Conservation (phyloP, 345 rosid species). For the Eucalyptus virginea region DNA sequence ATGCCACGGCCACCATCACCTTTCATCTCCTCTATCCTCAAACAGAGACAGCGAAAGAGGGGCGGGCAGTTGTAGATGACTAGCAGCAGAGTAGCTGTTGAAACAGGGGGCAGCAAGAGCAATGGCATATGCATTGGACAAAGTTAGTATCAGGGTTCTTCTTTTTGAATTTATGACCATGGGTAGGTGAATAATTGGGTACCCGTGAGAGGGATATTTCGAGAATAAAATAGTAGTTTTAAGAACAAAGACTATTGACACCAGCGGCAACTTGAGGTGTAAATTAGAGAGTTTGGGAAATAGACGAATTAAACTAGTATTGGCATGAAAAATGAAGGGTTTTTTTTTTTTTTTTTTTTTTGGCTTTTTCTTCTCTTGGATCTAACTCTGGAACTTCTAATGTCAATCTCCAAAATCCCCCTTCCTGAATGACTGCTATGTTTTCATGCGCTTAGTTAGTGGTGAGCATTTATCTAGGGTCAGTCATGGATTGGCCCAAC, state of each 20-base stretch:
- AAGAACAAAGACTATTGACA: no score
- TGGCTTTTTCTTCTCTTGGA: background rate
- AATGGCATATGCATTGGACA: background rate
- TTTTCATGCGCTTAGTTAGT: no score
- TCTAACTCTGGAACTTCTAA: no score
- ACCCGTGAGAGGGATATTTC: no score
- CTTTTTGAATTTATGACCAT: no score
- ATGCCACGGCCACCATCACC: background rate
- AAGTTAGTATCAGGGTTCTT: background rate
- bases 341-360: no score
- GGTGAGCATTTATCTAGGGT: background rate
- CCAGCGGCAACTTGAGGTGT: background rate
- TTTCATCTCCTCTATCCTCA: background rate
- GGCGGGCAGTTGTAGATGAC: background rate
- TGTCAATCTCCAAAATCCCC: no score
- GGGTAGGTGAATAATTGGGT: no score
- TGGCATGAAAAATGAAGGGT: background rate
- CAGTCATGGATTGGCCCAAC: fast-evolving
- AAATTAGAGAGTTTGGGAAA: no score
- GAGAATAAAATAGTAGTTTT: no score
- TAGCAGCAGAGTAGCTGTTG: background rate
- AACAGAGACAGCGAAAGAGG: background rate
- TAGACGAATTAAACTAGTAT: no score
- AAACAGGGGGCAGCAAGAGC: background rate
- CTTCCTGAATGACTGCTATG: no score